Conservation (phyloP, 1,284 basidiomycete species). For the Peniophora sp. region DNA sequence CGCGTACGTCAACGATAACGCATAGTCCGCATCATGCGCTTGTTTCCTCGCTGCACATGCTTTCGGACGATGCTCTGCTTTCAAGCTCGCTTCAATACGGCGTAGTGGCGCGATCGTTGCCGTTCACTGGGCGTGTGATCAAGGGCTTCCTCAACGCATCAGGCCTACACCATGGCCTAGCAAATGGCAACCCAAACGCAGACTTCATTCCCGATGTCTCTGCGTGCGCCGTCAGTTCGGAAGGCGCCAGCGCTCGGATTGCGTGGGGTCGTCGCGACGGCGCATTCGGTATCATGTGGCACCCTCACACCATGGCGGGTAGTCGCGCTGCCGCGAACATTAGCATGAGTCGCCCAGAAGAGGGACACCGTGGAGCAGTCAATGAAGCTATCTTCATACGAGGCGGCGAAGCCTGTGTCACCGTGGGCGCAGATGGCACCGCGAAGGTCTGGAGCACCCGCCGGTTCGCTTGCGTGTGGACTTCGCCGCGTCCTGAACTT, state of each 20-base stretch:
- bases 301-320: conserved; percentile 49
- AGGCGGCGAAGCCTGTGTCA: conserved; percentile 32
- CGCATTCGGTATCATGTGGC: conserved; percentile 56
- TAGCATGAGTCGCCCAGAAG: conserved; percentile 37
- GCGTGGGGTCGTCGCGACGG: conserved; percentile 75
- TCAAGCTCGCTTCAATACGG: conserved; percentile 65
- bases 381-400: conserved; percentile 43
- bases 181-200: conserved; percentile 69
- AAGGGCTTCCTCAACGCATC: conserved; percentile 69
- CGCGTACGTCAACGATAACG: conserved; percentile 49
- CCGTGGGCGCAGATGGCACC: conserved; percentile 52
- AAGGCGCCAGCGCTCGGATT: conserved; percentile 61
- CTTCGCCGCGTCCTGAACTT: conserved; percentile 32
- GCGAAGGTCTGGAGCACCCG: conserved; percentile 68
- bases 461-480: conserved; percentile 50
- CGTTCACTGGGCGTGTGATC: conserved; percentile 62
- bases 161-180: conserved; percentile 48
- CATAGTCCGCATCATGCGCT: conserved; percentile 53
- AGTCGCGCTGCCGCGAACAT: conserved; percentile 38
- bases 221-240: conserved; percentile 45
- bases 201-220: conserved; percentile 70
- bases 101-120: conserved; percentile 67
- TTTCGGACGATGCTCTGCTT: conserved; percentile 53
- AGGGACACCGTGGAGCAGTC: conserved; percentile 56
- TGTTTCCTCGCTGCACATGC: conserved; percentile 48